Base-by-base conservation (phyloP, 2,329 filamentous ascomycete species). In the Drechslerella coelobrocha region DNA sequence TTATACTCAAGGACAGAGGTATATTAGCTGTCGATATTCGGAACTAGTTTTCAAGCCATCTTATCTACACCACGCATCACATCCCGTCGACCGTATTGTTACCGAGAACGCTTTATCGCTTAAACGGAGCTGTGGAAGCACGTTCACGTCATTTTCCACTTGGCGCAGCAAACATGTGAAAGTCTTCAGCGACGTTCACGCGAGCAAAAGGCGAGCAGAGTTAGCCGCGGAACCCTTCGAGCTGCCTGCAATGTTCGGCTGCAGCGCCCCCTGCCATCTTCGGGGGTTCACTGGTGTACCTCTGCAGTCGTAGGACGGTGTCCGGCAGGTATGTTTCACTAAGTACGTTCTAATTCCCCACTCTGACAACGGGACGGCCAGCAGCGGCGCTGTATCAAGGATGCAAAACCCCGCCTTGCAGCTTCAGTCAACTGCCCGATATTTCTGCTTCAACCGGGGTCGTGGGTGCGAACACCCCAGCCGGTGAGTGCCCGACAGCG, bases 171-270 rank as follows among this genome's bases (percentile, higher is more conserved):
- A 48, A 50, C 63, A 69, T 69, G 65, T 69, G 65, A 69, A 63
- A 55, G 27, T 21, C 41, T 55, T 39, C 29, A 12, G 7, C 39
- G 51, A 29, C 34, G 37, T 29, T 43, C 55, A 50, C 48, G 56
- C 55, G 56, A 61, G 56, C 23, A 45, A 41, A 37, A 34, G 62
- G 62, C 62, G 34, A 39, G 34, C 34, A 39, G 34, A 50, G 47
- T 55, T 68, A 68, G 62, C 62, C 62, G 62, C 62, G 62, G 62
- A 48, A 61, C 27, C 55, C 55, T 47, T 66, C 47, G 52, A 53
- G 55, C 47, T 29, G 12, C 34, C 34, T 39, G 34, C 34, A 29
- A 61, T 56, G 52, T 41, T 68, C 63, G 63, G 63, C 55, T 56
- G 56, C 51, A 68, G 63, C 63, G 19, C 63, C 63, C 63, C 63